These are phyloP conservation scores for Kickxella alabastrina DNA, from an alignment of 192 early-diverging fungal species.

Conservation along the genomic window DNA sequence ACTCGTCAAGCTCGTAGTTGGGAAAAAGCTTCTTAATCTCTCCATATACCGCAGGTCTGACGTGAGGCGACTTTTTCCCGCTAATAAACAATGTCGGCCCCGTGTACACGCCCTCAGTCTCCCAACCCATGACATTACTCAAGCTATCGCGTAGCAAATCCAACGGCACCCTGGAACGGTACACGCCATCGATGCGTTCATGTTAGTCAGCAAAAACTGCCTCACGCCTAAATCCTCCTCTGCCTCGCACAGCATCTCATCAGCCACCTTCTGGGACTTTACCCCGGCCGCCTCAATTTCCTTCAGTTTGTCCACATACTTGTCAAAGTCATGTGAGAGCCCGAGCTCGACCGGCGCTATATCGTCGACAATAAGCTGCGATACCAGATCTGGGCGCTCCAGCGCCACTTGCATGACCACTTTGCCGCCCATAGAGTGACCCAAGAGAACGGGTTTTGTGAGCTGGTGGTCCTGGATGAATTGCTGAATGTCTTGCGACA, in stretches of 20 bases:
- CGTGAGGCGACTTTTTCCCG: conserved; percentile 68
- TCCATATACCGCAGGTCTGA: conserved; percentile 53
- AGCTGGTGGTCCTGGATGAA: conserved; percentile 65
- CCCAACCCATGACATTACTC: conserved; percentile 52
- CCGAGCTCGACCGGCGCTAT: conserved; percentile 56
- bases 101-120: conserved; percentile 47
- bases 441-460: conserved; percentile 60
- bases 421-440: conserved; percentile 91
- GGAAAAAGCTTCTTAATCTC: conserved; percentile 73
- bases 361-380: conserved; percentile 68
- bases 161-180: conserved; percentile 73
- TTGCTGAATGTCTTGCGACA: conserved; percentile 72
- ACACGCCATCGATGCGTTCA: conserved; percentile 55
- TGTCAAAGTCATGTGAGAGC: conserved; percentile 55
- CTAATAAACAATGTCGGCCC: conserved; percentile 77
- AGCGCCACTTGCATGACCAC: conserved; percentile 70
- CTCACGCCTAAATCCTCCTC: conserved; percentile 58
- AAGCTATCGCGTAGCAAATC: conserved; percentile 60
- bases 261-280: conserved; percentile 58
- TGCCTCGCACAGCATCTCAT: conserved; percentile 53
- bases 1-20: conserved; percentile 53
- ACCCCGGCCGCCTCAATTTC: conserved; percentile 54
- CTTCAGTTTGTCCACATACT: conserved; percentile 57
- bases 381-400: conserved; percentile 46
- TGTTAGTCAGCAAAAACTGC: conserved; percentile 89